Percentiles rank a stretch among this genome's conserved stretches.
phyloP scores from a whole-genome alignment of 208 protist species.

The Crithidia sp. region DNA sequence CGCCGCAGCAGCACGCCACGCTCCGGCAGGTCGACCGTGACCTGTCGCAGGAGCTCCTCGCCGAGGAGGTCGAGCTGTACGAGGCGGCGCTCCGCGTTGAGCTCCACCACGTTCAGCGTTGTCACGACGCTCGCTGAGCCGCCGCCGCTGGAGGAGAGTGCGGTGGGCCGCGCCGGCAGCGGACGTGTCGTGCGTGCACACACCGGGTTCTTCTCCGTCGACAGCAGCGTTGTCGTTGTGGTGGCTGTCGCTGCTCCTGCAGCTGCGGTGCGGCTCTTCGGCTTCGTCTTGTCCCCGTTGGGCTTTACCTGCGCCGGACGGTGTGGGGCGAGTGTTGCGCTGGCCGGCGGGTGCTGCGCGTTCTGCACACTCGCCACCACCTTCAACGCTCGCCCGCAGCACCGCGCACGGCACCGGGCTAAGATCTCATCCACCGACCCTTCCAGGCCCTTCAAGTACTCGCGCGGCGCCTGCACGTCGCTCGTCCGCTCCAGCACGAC shows the following conservation, averaged over 20 bases:
- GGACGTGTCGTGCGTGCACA: slow-evolving; percentile 27
- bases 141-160: slow-evolving; percentile 28
- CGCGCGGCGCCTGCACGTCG: slow-evolving; percentile 34
- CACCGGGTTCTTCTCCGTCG: slow-evolving; percentile 17
- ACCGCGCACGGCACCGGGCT: slow-evolving; percentile 27
- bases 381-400: slow-evolving; percentile 40
- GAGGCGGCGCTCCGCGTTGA: slow-evolving; percentile 48
- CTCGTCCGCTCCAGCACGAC: slow-evolving; percentile 55
- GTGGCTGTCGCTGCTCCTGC: neutral
- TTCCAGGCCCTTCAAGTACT: slow-evolving; percentile 45
- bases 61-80: slow-evolving; percentile 52
- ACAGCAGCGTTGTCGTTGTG: slow-evolving; percentile 4
- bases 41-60: slow-evolving; percentile 62
- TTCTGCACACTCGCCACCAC: slow-evolving; percentile 17
- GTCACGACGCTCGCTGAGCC: slow-evolving; percentile 53
- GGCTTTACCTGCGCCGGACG: neutral
- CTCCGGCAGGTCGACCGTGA: slow-evolving; percentile 66
- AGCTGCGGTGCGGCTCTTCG: slow-evolving; percentile 17
- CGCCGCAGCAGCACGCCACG: slow-evolving; percentile 62
- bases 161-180: slow-evolving; percentile 19
- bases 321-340: neutral
- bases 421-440: slow-evolving; percentile 39
- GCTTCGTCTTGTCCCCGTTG: neutral
- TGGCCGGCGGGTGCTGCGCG: neutral
- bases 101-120: slow-evolving; percentile 52